Percentiles rank a stretch among this genome's conserved stretches.
These are phyloP conservation scores for Plectosphaerella cucumerina DNA, from an alignment of 2,329 filamentous ascomycete species.

Conservation along the genomic window DNA sequence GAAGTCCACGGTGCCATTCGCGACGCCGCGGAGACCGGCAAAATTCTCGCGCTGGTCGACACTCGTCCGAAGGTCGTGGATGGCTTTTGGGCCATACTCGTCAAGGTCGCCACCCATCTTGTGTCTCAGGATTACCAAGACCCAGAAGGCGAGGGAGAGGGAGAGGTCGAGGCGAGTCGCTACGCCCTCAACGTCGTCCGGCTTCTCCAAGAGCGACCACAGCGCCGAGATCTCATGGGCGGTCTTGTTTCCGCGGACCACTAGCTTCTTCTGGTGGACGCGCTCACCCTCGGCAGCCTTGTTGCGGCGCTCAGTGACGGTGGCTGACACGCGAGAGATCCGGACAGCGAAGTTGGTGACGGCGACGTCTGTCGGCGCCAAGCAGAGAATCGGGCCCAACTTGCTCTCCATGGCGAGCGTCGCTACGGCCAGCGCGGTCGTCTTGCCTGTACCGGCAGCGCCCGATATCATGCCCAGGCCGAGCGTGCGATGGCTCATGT, in stretches of 20 bases:
- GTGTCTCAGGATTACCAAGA: neutral
- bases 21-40: no score
- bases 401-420: constrained; percentile 5
- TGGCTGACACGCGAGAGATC: neutral
- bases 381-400: constrained; percentile 6
- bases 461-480: neutral
- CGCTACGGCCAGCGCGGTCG: neutral
- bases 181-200: neutral
- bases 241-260: constrained; percentile 2
- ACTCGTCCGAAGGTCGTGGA: constrained; percentile 5
- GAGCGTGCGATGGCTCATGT: neutral
- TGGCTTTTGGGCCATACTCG: constrained; percentile 11
- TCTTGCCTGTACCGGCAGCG: constrained; percentile 13
- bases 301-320: neutral
- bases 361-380: constrained; percentile 10
- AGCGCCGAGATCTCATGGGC: constrained; percentile 5
- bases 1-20: constrained; percentile 3
- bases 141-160: constrained; percentile 1
- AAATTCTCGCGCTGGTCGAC: no score
- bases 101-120: neutral
- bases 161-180: constrained; percentile 3
- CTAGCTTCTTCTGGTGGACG: neutral
- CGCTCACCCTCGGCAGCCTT: neutral
- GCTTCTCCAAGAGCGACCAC: neutral
- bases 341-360: constrained; percentile 13